phyloP scores from a whole-genome alignment of 768 basidiomycete genomes.

The Pulveroboletus ravenelii region DNA sequence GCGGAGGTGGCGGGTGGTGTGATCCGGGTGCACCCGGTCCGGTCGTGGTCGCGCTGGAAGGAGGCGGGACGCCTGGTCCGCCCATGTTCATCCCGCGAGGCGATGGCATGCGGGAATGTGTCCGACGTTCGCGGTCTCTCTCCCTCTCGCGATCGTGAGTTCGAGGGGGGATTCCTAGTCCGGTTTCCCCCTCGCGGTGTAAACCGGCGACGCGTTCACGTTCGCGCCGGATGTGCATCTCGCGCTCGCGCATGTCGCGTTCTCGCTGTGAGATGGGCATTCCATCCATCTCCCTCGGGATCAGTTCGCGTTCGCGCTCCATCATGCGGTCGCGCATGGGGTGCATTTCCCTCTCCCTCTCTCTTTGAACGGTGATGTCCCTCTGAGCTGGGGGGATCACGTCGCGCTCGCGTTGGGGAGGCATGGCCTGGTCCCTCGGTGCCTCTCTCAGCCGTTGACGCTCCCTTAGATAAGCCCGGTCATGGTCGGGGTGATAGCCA shows the following conservation, averaged over 20 bases:
- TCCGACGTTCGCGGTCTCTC: constrained; percentile 28
- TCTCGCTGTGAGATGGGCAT: constrained; percentile 21
- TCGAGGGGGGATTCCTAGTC: constrained; percentile 21
- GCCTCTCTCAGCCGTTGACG: constrained; percentile 19
- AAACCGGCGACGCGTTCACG: constrained; percentile 21
- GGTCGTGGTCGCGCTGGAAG: not conserved
- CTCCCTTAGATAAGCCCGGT: constrained; percentile 19
- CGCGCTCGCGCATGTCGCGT: constrained; percentile 24
- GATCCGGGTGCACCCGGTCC: constrained; percentile 21
- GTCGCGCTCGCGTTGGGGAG: constrained; percentile 25
- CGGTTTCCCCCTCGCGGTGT: constrained; percentile 23
- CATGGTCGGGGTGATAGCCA: constrained; percentile 21
- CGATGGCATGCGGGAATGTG: constrained; percentile 25
- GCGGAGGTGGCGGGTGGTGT: constrained; percentile 16
- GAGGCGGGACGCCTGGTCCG: constrained; percentile 8
- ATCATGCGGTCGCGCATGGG: constrained; percentile 20
- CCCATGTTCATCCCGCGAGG: constrained; percentile 17
- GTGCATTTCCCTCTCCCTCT: constrained; percentile 21
- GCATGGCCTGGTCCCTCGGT: constrained; percentile 16
- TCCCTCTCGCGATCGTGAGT: constrained; percentile 28
- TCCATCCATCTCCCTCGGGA: constrained; percentile 23
- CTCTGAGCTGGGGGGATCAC: constrained; percentile 12
- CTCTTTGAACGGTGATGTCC: constrained; percentile 23
- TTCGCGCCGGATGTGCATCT: constrained; percentile 26
- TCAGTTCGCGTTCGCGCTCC: constrained; percentile 22